Percentiles rank a stretch among this genome's conserved stretches.
Evolutionary conservation across 73 alveolate genomes (phyloP).

Genomic region (Diophrys appendiculata): DNA sequence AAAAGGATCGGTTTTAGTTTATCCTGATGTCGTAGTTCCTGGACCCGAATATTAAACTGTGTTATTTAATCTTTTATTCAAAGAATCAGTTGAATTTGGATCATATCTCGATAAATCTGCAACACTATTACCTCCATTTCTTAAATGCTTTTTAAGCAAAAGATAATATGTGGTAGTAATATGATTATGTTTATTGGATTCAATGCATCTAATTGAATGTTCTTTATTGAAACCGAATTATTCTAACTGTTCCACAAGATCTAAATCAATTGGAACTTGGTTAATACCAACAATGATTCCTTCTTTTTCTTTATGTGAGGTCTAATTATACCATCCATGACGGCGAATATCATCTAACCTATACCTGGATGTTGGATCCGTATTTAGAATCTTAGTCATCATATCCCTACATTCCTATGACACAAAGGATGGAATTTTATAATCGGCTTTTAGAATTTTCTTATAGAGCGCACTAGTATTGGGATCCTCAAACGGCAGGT

Average conservation of each 20-base stretch:
- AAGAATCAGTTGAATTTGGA: not conserved
- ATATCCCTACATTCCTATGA: conserved; percentile 77
- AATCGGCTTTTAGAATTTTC: conserved; percentile 43
- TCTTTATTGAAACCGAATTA: conserved; percentile 42
- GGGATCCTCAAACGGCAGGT: conserved; percentile 86
- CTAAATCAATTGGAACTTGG: conserved; percentile 63
- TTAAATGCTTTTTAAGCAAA: conserved; percentile 82
- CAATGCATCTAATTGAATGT: conserved; percentile 69
- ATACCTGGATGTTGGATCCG: conserved; percentile 56
- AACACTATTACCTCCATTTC: conserved; percentile 65
- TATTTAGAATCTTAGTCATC: conserved; percentile 60
- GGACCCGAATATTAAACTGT: not conserved
- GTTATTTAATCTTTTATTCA: not conserved
- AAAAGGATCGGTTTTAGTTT: not conserved
- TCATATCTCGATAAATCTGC: conserved; percentile 21
- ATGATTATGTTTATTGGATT: conserved; percentile 89
- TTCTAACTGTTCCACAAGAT: conserved; percentile 32
- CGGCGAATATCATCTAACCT: not conserved
- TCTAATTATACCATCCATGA: conserved; percentile 20
- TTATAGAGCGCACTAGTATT: conserved; percentile 72
- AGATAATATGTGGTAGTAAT: conserved; percentile 88
- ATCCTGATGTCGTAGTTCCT: not conserved
- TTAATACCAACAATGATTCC: conserved; percentile 63
- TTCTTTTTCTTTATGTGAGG: conserved; percentile 22
- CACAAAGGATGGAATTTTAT: conserved; percentile 39